A percentile compares a stretch with the other conserved stretches of the same genome.
These are phyloP conservation scores for Brassica napus DNA, from an alignment of 345 rosid genomes.

Conservation along the genomic window DNA sequence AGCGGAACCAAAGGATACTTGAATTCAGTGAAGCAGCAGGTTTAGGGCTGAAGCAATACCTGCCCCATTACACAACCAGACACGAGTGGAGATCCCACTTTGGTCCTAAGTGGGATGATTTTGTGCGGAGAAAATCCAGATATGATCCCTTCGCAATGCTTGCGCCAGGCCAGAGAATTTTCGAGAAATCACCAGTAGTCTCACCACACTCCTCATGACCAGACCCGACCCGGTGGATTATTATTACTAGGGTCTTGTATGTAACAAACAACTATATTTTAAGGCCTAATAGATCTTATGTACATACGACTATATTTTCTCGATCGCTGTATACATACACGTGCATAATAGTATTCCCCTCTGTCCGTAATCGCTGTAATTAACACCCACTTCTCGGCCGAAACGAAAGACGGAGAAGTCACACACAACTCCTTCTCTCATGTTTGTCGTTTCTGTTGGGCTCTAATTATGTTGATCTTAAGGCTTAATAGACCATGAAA, in stretches of 20 bases:
- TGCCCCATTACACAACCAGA: conserved; percentile 77
- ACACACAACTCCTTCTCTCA: no score
- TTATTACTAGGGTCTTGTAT: not conserved
- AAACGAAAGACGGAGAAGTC: no score
- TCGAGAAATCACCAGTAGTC: conserved; percentile 49
- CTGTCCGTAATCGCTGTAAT: not conserved
- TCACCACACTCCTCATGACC: conserved; percentile 46
- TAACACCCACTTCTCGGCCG: not conserved
- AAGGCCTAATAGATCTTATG: not conserved
- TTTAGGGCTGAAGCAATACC: conserved; percentile 82
- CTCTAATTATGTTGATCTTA: no score
- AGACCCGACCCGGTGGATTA: not conserved
- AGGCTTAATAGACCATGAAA: no score
- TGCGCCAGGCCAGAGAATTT: conserved; percentile 91
- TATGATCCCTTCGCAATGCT: conserved; percentile 88
- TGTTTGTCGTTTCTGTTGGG: no score
- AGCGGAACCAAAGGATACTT: conserved; percentile 65
- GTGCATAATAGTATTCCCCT: not conserved
- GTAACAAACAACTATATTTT: not conserved
- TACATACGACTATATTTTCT: not conserved
- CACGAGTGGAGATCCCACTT: conserved; percentile 84
- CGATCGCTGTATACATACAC: not conserved
- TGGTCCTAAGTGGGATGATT: conserved; percentile 71
- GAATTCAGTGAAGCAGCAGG: conserved; percentile 59
- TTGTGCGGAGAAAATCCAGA: conserved; percentile 65